These are phyloP conservation scores for Cetraspora pellucida DNA, from an alignment of 192 early-diverging fungal species.

Conservation along the genomic window DNA sequence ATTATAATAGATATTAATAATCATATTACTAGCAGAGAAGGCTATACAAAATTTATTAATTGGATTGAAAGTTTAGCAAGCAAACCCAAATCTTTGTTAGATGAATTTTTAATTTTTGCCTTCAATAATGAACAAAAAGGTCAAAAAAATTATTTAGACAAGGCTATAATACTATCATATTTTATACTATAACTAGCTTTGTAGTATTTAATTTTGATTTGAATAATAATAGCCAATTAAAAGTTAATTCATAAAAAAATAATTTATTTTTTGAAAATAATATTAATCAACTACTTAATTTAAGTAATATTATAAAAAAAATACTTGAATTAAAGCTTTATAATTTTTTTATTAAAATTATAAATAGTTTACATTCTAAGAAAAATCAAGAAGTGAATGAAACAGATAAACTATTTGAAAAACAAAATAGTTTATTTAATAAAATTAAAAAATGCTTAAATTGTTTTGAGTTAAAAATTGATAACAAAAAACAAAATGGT, in stretches of 20 bases:
- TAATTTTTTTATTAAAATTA: not conserved
- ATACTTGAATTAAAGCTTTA: not conserved
- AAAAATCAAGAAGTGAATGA: not conserved
- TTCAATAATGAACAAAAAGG: conserved; percentile 27
- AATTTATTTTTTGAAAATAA: not conserved
- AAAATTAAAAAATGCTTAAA: conserved; percentile 7
- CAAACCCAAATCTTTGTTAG: not conserved
- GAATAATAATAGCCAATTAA: not conserved
- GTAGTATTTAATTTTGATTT: not conserved
- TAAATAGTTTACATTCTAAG: not conserved
- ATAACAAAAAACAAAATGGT: not conserved
- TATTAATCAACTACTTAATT: conserved; percentile 2
- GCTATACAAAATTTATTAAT: not conserved
- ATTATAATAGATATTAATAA: conserved; percentile 9
- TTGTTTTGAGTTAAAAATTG: not conserved
- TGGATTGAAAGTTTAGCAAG: not conserved
- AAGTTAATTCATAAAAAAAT: not conserved
- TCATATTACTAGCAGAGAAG: not conserved
- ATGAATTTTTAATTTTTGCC: conserved; percentile 5
- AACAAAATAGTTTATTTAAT: not conserved
- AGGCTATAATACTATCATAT: not conserved
- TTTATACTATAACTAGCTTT: conserved; percentile 15
- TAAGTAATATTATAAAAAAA: not conserved
- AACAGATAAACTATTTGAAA: not conserved
- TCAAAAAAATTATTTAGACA: conserved; percentile 17